Evolutionary conservation across 768 basidiomycete genomes (phyloP).

Genomic region (Mrakia gelida): DNA sequence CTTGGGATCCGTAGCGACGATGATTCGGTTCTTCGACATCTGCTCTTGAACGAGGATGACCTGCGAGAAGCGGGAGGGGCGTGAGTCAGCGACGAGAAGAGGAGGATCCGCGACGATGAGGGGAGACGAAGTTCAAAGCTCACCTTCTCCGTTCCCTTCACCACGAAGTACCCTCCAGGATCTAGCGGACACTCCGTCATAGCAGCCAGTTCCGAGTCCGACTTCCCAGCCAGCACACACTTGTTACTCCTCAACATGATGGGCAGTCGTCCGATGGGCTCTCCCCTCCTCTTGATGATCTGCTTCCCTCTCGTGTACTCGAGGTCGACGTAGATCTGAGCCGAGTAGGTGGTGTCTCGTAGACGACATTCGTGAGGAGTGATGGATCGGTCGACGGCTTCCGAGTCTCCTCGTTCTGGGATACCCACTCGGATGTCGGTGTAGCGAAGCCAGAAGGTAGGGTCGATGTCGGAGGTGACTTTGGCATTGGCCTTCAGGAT

Average conservation of each 20-base stretch:
- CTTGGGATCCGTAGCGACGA: slow-evolving; percentile 86
- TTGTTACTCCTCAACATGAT: slow-evolving; percentile 97
- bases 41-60: slow-evolving; percentile 99
- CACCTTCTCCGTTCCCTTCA: slow-evolving; percentile 92
- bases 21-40: slow-evolving; percentile 96
- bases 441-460: slow-evolving; percentile 89
- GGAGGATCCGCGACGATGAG: neutral
- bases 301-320: slow-evolving; percentile 90
- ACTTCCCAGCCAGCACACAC: slow-evolving; percentile 74
- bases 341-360: slow-evolving; percentile 90
- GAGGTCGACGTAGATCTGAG: slow-evolving; percentile 87
- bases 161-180: slow-evolving; percentile 99
- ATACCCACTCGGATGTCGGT: slow-evolving; percentile 89
- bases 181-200: slow-evolving; percentile 98
- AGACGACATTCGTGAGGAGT: slow-evolving; percentile 97
- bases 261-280: slow-evolving; percentile 84
- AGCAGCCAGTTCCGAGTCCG: slow-evolving; percentile 73
- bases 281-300: slow-evolving; percentile 73
- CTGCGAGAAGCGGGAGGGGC: slow-evolving; percentile 2
- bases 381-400: slow-evolving; percentile 70
- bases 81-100: neutral
- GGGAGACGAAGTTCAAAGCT: neutral
- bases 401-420: slow-evolving; percentile 80
- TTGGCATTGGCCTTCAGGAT: slow-evolving; percentile 70
- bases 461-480: slow-evolving; percentile 94